These are phyloP conservation scores for Fusarium pseudonygamai DNA, from an alignment of 2,329 filamentous ascomycete species.

Conservation along the genomic window DNA sequence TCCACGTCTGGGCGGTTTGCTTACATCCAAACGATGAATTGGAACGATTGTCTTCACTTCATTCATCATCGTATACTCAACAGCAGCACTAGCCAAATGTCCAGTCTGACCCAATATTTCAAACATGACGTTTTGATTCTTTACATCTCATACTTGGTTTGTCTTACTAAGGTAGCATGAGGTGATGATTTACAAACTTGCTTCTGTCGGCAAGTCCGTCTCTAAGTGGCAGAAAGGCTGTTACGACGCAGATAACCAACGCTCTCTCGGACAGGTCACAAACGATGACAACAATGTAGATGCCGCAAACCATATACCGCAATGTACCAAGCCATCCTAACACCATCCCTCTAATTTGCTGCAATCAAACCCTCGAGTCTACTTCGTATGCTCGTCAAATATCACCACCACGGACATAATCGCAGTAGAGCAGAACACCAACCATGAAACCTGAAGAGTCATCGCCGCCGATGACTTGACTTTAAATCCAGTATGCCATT, in stretches of 20 bases:
- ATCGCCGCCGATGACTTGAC: constrained; percentile 36
- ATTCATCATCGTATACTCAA: neutral
- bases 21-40: neutral
- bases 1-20: neutral
- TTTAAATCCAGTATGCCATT: constrained; percentile 24
- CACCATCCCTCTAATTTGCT: constrained; percentile 31
- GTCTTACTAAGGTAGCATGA: neutral
- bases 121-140: neutral
- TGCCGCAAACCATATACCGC: constrained; percentile 26
- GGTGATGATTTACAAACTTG: neutral
- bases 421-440: constrained; percentile 34
- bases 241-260: constrained; percentile 7
- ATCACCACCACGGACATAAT: constrained; percentile 11
- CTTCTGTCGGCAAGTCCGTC: neutral
- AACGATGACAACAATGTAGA: constrained; percentile 32
- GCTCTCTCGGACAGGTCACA: constrained; percentile 3
- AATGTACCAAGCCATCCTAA: constrained; percentile 27
- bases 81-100: neutral
- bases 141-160: neutral
- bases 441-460: constrained; percentile 37
- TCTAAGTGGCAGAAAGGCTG: neutral
- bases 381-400: constrained; percentile 39
- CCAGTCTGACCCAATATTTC: neutral
- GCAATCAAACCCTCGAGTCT: constrained; percentile 33
- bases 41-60: neutral